Base-by-base conservation (phyloP, 441 rosid genomes). In the Arabidopsis hybrid region DNA sequence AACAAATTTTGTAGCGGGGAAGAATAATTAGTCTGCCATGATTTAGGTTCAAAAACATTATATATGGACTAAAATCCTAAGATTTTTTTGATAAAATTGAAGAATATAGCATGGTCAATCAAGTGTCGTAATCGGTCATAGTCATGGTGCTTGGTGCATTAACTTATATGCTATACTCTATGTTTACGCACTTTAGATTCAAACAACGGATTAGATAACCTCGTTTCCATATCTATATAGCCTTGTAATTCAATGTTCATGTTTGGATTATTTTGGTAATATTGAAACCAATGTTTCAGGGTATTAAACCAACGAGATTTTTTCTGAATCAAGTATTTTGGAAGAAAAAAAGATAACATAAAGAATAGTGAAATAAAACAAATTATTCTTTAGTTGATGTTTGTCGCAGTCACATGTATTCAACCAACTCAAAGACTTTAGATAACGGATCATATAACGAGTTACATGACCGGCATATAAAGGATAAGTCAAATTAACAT, bases 381-480 rank as follows among this genome's bases (percentile, higher is more conserved):
- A 40, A 40, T 13, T 5, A 40, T 42, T 72, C 38, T 34, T n/a
- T 16, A 62, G 26, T 38, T 50, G 21, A 71, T 26, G 29, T 60
- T 49, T 36, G 58, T 49, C 39, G 14, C 31, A 69, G 12, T 38
- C 47, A n/a, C 11, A 26, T n/a, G 35, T 34, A 34, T 32, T n/a
- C 34, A 40, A 53, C 55, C 56, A 42, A 71, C 39, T 39, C 53
- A 5, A 52, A 18, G 38, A 63, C 70, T 63, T 63, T 13, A 17
- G 8, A 51, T 18, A 67, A 42, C 71, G n/a, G 13, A 55, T 42
- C 65, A 16, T 65, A 53, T 13, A 53, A 39, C 8, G 43, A 49
- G 55, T 61, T 52, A 60, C 31, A 40, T 32, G 46, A 40, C 68
- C 53, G 53, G 34, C 43, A 34, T 72, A 42, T 6, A n/a, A 63